phyloP scores from a whole-genome alignment of 148 eudicot species.

The Fagopyrum tataricum region DNA sequence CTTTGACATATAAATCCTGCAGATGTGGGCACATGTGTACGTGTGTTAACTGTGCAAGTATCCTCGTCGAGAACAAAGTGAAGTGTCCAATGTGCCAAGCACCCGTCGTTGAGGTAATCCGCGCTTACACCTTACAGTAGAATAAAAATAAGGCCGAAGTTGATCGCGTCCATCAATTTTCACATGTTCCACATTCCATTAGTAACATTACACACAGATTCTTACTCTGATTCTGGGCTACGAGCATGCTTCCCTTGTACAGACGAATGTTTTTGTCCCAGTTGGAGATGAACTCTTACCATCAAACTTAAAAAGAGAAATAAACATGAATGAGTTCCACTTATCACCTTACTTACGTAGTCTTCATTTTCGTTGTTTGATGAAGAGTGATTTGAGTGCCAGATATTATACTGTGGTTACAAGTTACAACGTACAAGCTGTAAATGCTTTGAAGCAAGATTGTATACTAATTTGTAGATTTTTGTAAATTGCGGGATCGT shows the following conservation, averaged over 20 bases:
- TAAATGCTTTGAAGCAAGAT: too few relatives aligned
- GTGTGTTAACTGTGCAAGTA: slow-evolving; percentile 63
- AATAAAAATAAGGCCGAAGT: neutral
- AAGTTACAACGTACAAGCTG: too few relatives aligned
- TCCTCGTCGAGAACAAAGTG: slow-evolving; percentile 45
- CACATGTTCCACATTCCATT: neutral
- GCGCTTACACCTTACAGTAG: slow-evolving; percentile 60
- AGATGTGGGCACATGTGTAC: slow-evolving; percentile 99
- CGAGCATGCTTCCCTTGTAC: neutral
- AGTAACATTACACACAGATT: neutral
- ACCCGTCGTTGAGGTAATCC: slow-evolving; percentile 72
- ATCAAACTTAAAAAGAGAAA: neutral
- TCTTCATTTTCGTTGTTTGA: neutral
- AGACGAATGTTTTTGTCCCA: neutral
- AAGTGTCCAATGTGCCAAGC: slow-evolving; percentile 91
- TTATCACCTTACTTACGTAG: neutral
- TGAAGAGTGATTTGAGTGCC: neutral
- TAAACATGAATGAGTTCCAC: neutral
- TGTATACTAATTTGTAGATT: too few relatives aligned
- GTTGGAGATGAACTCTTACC: neutral
- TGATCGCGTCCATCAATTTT: neutral
- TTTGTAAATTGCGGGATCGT: too few relatives aligned
- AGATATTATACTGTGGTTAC: too few relatives aligned
- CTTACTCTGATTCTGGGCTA: neutral
- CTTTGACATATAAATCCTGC: slow-evolving; percentile 1